A percentile compares a stretch with the other conserved stretches of the same genome.
phyloP scores from a whole-genome alignment of 768 basidiomycete species.

The Pleurotus giganteus region DNA sequence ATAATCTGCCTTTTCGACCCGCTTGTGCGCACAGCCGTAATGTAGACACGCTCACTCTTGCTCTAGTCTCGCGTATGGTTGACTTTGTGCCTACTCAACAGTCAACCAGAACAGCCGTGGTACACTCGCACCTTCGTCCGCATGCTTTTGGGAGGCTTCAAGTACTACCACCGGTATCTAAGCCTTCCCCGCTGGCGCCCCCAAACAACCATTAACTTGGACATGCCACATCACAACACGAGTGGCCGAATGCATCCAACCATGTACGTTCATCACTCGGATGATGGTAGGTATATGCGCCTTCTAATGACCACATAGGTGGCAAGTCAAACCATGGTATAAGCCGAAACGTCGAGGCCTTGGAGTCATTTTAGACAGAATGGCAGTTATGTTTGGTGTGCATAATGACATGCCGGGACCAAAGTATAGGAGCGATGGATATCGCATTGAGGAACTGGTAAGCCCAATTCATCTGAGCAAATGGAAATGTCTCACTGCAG shows the following conservation, averaged over 20 bases:
- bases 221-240: constrained; percentile 18
- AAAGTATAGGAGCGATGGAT: constrained; percentile 36
- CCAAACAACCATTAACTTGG: constrained; percentile 19
- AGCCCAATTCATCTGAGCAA: too few species aligned
- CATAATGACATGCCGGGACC: constrained; percentile 37
- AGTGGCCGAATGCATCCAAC: constrained; percentile 29
- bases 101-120: constrained; percentile 36
- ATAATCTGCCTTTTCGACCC: constrained; percentile 40
- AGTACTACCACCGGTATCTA: constrained; percentile 34
- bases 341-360: constrained; percentile 32
- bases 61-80: background rate
- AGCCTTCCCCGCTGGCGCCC: constrained; percentile 33
- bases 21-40: constrained; percentile 41
- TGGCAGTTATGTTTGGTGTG: constrained; percentile 30
- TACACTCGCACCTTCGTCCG: constrained; percentile 26
- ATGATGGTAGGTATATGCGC: background rate
- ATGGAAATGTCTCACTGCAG: background rate
- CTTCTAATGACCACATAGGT: constrained; percentile 19
- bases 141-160: constrained; percentile 17
- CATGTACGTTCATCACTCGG: constrained; percentile 20
- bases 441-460: constrained; percentile 42
- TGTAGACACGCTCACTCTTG: constrained; percentile 30
- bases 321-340: constrained; percentile 44
- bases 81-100: constrained; percentile 10
- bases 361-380: constrained; percentile 23